phyloP scores from a whole-genome alignment of 257 asterid species.

The Striga asiatica region DNA sequence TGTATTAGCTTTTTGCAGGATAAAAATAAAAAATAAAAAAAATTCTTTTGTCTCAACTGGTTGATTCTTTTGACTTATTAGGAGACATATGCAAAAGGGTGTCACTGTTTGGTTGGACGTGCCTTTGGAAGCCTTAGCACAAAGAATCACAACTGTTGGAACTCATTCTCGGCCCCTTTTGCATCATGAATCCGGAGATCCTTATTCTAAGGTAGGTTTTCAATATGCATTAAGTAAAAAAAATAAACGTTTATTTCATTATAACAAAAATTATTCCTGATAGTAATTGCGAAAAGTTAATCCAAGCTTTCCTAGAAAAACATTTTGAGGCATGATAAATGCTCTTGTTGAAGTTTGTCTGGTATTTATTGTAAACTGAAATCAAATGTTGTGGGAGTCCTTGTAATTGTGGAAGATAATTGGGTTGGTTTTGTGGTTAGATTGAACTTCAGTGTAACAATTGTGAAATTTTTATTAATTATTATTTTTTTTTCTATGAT shows the following conservation, averaged over 20 bases:
- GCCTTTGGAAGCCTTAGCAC: constrained; percentile 85
- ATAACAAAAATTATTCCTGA: too few species aligned
- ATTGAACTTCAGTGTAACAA: neutral
- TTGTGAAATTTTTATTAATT: neutral
- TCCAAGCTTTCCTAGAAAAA: too few species aligned
- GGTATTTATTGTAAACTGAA: too few species aligned
- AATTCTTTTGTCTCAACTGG: constrained; percentile 1
- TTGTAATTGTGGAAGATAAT: neutral
- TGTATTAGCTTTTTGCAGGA: constrained; percentile 1
- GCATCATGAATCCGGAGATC: constrained; percentile 60
- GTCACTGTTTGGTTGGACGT: constrained; percentile 85
- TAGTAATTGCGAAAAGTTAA: too few species aligned
- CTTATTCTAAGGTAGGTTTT: constrained; percentile 45
- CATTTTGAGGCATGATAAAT: too few species aligned
- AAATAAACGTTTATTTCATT: too few species aligned
- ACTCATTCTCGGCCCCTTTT: constrained; percentile 76
- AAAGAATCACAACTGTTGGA: constrained; percentile 61
- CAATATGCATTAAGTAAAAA: too few species aligned
- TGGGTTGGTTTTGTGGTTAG: neutral
- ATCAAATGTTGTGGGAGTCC: neutral
- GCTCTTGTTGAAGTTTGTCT: too few species aligned
- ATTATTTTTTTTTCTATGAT: neutral
- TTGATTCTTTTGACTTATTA: constrained; percentile 15
- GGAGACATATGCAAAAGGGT: constrained; percentile 88
- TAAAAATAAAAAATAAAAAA: neutral